A percentile compares a stretch with the other conserved stretches of the same genome.
Conservation (phyloP, 1,284 basidiomycete genomes). For the Sporisorium iseilematis-ciliati region DNA sequence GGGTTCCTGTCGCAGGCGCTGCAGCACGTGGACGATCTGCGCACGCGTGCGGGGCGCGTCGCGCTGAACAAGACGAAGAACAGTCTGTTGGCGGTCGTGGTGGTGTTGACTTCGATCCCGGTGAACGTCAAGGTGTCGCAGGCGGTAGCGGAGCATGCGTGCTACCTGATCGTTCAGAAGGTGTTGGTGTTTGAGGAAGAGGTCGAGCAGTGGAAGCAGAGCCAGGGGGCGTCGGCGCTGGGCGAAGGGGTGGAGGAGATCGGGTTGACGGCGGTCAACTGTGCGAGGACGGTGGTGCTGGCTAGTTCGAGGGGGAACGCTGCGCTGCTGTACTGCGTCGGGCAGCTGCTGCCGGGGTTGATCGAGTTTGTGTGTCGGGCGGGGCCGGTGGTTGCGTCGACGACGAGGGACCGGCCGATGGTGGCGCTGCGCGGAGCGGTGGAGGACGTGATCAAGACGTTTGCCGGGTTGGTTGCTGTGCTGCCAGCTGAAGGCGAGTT, state of each 20-base stretch:
- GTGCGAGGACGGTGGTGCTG: slow-evolving; percentile 79
- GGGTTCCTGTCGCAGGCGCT: slow-evolving; percentile 87
- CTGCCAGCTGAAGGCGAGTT: slow-evolving; percentile 35
- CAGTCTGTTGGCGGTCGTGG: slow-evolving; percentile 86
- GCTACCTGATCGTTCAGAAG: slow-evolving; percentile 84
- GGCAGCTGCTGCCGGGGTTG: slow-evolving; percentile 81
- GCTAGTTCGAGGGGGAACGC: slow-evolving; percentile 73
- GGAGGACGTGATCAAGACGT: slow-evolving; percentile 84
- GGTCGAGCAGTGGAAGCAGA: slow-evolving; percentile 39
- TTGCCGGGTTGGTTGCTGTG: slow-evolving; percentile 74
- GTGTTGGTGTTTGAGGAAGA: slow-evolving; percentile 77
- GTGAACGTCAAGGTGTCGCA: slow-evolving; percentile 78
- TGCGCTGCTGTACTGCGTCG: slow-evolving; percentile 80
- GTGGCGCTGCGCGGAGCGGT: slow-evolving; percentile 75
- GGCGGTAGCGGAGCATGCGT: slow-evolving; percentile 84
- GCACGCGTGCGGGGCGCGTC: slow-evolving; percentile 75
- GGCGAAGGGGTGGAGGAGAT: slow-evolving; percentile 72
- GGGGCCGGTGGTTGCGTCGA: slow-evolving; percentile 25
- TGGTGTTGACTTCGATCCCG: slow-evolving; percentile 86
- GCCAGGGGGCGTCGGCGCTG: slow-evolving; percentile 48
- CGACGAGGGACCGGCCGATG: slow-evolving; percentile 14
- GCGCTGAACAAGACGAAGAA: slow-evolving; percentile 88
- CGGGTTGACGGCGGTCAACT: slow-evolving; percentile 87
- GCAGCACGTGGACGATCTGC: slow-evolving; percentile 88
- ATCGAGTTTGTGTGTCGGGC: slow-evolving; percentile 81